A percentile compares a stretch with the other conserved stretches of the same genome.
phyloP scores from a whole-genome alignment of 2,329 filamentous ascomycete genomes.

The Botryotinia narcissicola region DNA sequence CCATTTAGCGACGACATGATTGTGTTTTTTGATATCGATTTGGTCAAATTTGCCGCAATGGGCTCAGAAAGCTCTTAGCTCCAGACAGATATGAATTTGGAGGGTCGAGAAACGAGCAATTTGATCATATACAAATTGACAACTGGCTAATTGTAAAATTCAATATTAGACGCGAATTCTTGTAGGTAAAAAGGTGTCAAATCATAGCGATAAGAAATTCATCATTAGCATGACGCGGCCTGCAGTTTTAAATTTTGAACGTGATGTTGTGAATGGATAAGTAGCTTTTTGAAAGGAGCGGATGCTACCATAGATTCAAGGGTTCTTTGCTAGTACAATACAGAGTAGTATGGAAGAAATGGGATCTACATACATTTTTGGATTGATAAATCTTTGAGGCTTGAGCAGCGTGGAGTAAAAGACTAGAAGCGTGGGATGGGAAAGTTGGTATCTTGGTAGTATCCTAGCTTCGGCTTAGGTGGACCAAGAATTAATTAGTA shows the following conservation, averaged over 20 bases:
- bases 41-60: constrained; percentile 13
- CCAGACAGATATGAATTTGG: not conserved
- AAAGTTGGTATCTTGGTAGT: not conserved
- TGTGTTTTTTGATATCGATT: not conserved
- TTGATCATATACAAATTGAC: not conserved
- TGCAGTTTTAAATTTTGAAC: not conserved
- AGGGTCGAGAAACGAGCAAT: not conserved
- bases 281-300: not conserved
- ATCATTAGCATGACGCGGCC: constrained; percentile 5
- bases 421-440: not conserved
- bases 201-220: not conserved
- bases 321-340: not conserved
- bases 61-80: not conserved
- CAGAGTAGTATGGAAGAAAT: not conserved
- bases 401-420: not conserved
- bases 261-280: not conserved
- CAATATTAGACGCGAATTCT: not conserved
- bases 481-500: not conserved
- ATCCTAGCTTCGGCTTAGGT: not conserved
- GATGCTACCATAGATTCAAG: not conserved
- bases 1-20: constrained; percentile 28
- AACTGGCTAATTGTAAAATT: no score
- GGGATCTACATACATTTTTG: not conserved
- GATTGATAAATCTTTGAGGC: not conserved
- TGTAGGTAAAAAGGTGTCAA: not conserved